These are phyloP conservation scores for Populus hybrid DNA, from an alignment of 441 rosid genomes.

Conservation along the genomic window DNA sequence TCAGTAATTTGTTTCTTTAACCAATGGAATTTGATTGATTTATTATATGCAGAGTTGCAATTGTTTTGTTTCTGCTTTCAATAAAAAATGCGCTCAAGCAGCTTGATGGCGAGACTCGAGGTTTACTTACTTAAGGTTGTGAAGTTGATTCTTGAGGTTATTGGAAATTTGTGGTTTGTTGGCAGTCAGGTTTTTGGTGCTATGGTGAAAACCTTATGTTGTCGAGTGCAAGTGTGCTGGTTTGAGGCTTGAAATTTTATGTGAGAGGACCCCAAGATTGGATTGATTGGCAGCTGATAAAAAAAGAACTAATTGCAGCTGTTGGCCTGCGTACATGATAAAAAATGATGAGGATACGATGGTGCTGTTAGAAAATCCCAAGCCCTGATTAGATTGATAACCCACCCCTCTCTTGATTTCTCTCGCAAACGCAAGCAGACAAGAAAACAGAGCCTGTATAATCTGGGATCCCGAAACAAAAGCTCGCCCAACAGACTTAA, in stretches of 20 bases:
- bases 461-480: no score
- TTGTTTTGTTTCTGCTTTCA: background rate
- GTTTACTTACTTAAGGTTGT: background rate
- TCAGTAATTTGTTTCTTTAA: slow-evolving; percentile 20
- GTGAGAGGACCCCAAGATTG: background rate
- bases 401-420: no score
- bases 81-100: background rate
- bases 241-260: background rate
- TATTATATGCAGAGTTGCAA: background rate
- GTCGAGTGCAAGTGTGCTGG: background rate
- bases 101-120: background rate
- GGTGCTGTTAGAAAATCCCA: no score
- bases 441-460: no score
- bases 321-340: no score
- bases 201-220: background rate
- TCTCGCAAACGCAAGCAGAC: no score
- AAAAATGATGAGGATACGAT: no score
- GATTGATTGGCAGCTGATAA: no score
- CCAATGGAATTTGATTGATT: slow-evolving; percentile 9
- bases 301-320: background rate
- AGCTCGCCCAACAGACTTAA: no score
- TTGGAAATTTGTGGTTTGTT: background rate
- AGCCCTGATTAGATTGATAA: no score
- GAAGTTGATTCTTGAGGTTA: background rate
- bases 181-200: background rate